Conservation (phyloP, 2,329 filamentous ascomycete genomes). For the Escovopsis sp. region DNA sequence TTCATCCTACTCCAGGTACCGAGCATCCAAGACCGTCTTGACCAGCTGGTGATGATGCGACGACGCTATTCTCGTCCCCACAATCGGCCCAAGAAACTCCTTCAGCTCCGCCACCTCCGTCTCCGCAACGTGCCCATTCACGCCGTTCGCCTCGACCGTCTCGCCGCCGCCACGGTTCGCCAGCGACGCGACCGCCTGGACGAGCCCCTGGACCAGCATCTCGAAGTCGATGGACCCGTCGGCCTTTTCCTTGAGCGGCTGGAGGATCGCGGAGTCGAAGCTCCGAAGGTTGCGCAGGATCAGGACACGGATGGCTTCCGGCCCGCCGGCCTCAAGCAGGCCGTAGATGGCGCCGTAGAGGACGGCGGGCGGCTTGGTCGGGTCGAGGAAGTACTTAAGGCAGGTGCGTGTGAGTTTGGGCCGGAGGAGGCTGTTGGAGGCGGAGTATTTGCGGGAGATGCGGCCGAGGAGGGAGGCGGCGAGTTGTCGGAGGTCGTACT, state of each 20-base stretch:
- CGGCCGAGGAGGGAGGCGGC: constrained; percentile 67
- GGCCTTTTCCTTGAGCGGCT: constrained; percentile 35
- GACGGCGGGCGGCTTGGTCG: constrained; percentile 63
- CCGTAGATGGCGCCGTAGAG: constrained; percentile 83
- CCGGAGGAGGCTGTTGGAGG: constrained; percentile 66
- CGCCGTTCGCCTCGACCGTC: constrained; percentile 18
- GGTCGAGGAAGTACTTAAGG: constrained; percentile 81
- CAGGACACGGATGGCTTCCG: constrained; percentile 40
- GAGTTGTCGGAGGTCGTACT: constrained; percentile 73
- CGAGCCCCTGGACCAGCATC: constrained; percentile 38
- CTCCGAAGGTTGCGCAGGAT: constrained; percentile 39
- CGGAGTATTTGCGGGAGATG: constrained; percentile 68
- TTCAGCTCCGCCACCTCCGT: constrained; percentile 29
- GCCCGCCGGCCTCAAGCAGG: constrained; percentile 58
- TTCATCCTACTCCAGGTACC: constrained; percentile 28
- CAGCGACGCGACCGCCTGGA: constrained; percentile 35
- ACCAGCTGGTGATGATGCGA: constrained; percentile 33
- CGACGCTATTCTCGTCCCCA: constrained; percentile 32
- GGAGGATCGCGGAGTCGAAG: constrained; percentile 37
- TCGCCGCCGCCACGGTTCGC: constrained; percentile 17
- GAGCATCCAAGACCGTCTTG: constrained; percentile 37
- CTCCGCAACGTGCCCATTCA: constrained; percentile 22
- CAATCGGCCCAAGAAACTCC: constrained; percentile 39
- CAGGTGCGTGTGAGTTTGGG: constrained; percentile 86
- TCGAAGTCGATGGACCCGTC: constrained; percentile 35